A percentile compares a stretch with the other conserved stretches of the same genome.
phyloP scores from a whole-genome alignment of 257 asterid genomes.

The Scutellaria galericulata region DNA sequence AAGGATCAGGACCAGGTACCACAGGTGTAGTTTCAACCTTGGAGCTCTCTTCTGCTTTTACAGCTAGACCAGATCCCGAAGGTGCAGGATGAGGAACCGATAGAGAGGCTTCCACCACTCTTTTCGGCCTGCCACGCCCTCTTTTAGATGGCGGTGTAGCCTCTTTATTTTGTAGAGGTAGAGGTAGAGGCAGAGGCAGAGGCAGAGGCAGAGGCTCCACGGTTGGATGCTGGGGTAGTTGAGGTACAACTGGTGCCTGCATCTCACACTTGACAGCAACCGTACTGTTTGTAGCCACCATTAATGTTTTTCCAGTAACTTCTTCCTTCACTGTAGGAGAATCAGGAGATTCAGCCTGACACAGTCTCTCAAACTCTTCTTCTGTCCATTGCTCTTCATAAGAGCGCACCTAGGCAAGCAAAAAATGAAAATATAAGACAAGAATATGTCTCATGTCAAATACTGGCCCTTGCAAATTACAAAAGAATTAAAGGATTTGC shows the following conservation, averaged over 20 bases:
- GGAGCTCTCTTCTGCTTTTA: conserved; percentile 38
- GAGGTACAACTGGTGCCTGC: conserved; percentile 43
- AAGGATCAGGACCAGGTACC: conserved; percentile 48
- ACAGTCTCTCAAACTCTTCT: conserved; percentile 93
- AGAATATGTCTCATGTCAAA: conserved; percentile 4
- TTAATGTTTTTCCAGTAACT: conserved; percentile 50
- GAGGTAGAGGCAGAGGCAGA: no score
- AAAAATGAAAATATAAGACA: conserved; percentile 35
- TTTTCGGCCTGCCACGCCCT: conserved; percentile 98
- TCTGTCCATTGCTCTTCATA: conserved; percentile 99
- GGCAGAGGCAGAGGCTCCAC: conserved; percentile 39
- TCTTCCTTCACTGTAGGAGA: conserved; percentile 70
- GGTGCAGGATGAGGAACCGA: conserved; percentile 26
- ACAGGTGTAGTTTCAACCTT: conserved; percentile 43
- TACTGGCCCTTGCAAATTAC: conserved; percentile 19
- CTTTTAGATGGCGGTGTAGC: conserved; percentile 75
- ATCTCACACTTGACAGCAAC: conserved; percentile 45
- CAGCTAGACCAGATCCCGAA: conserved; percentile 27
- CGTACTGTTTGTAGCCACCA: conserved; percentile 44
- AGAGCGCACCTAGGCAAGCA: conserved; percentile 73
- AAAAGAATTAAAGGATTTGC: conserved; percentile 15
- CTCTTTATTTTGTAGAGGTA: conserved; percentile 46
- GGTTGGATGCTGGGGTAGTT: conserved; percentile 44
- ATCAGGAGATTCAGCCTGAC: conserved; percentile 83
- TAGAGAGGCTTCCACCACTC: conserved; percentile 55